Evolutionary conservation across 2,329 filamentous ascomycete genomes (phyloP).

Genomic region (Gaeumannomyces tritici): DNA sequence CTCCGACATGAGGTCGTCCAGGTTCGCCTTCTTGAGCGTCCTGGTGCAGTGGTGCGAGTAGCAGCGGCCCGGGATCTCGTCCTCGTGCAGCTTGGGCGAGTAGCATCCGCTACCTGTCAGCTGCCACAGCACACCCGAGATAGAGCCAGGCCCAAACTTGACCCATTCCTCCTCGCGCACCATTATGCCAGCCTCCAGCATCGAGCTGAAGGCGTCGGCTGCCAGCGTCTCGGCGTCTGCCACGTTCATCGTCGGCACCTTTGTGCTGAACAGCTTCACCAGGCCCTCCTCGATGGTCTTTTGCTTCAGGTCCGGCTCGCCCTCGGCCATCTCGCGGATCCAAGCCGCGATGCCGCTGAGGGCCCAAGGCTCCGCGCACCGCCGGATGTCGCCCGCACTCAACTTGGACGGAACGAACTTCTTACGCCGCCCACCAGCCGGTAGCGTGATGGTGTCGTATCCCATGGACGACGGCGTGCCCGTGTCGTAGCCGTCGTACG

Average conservation of each 20-base stretch:
- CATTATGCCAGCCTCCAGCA: slow-evolving; percentile 71
- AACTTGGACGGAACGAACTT: slow-evolving; percentile 83
- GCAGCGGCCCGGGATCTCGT: slow-evolving; percentile 63
- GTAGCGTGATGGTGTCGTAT: slow-evolving; percentile 78
- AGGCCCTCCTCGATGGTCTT: slow-evolving; percentile 81
- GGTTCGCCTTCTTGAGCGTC: slow-evolving; percentile 87
- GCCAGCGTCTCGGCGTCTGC: slow-evolving; percentile 88
- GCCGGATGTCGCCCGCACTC: slow-evolving; percentile 69
- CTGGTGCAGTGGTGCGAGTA: slow-evolving; percentile 92
- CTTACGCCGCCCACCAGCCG: slow-evolving; percentile 60
- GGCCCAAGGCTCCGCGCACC: slow-evolving; percentile 86
- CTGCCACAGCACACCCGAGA: slow-evolving; percentile 90
- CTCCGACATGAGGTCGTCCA: slow-evolving; percentile 63
- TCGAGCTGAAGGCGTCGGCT: slow-evolving; percentile 64
- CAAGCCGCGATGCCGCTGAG: slow-evolving; percentile 79
- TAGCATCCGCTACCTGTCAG: slow-evolving; percentile 89
- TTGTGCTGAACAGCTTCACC: slow-evolving; percentile 81
- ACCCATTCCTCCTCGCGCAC: slow-evolving; percentile 95
- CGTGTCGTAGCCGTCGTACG: slow-evolving; percentile 48
- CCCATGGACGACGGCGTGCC: slow-evolving; percentile 42
- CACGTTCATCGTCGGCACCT: slow-evolving; percentile 97
- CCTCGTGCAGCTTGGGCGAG: slow-evolving; percentile 69
- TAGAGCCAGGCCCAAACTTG: slow-evolving; percentile 70
- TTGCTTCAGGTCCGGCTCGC: slow-evolving; percentile 77
- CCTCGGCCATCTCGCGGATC: slow-evolving; percentile 83